phyloP scores from a whole-genome alignment of 768 basidiomycete species.

The Dentipellis sp. region DNA sequence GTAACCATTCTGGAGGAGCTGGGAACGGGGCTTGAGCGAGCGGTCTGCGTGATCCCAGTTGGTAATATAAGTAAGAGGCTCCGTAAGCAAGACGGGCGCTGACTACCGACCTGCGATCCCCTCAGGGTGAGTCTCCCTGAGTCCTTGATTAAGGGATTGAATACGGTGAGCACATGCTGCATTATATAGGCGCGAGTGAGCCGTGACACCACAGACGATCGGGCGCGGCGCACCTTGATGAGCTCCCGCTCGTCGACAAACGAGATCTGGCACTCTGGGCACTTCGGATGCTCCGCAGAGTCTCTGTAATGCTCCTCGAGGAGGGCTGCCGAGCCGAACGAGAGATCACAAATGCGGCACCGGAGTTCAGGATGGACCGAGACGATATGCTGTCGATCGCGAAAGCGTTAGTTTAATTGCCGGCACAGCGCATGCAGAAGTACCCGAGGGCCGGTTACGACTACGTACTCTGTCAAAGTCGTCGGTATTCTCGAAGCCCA shows the following conservation, averaged over 20 bases:
- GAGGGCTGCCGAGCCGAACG: constrained; percentile 7
- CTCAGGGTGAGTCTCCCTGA: constrained; percentile 10
- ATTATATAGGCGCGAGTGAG: neutral
- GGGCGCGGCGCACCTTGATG: constrained; percentile 21
- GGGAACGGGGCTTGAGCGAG: neutral
- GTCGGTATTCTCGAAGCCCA: constrained; percentile 10
- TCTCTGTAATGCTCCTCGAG: constrained; percentile 11
- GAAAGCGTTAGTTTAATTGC: neutral
- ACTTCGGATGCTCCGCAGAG: constrained; percentile 37
- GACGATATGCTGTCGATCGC: constrained; percentile 4
- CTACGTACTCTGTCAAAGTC: constrained; percentile 6
- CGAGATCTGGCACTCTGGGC: constrained; percentile 31
- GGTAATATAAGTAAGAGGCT: neutral
- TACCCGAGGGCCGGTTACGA: neutral
- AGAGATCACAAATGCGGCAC: constrained; percentile 6
- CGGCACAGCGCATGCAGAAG: neutral
- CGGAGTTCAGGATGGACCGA: constrained; percentile 6
- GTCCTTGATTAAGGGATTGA: constrained; percentile 11
- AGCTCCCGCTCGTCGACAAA: constrained; percentile 30
- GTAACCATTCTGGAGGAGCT: neutral
- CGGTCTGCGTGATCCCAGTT: neutral
- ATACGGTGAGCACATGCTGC: constrained; percentile 13
- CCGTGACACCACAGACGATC: too few relatives aligned
- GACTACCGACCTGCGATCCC: constrained; percentile 10
- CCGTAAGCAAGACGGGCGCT: neutral